Evolutionary conservation across 345 rosid genomes (phyloP).

Genomic region (Geranium rotundifolium): DNA sequence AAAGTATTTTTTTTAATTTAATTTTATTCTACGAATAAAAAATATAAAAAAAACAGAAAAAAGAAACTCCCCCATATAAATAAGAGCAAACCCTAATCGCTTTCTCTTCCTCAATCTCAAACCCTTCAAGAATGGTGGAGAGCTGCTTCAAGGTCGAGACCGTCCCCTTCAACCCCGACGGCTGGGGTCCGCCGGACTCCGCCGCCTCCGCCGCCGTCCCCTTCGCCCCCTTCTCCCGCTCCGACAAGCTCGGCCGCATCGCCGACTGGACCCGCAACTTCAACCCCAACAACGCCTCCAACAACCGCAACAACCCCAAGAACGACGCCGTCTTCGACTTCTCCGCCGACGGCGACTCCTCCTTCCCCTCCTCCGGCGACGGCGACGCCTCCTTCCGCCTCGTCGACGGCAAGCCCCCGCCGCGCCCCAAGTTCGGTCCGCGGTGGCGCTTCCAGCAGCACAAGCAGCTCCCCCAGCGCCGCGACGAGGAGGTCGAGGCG

Average conservation of each 20-base stretch:
- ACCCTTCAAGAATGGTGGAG: slow-evolving; percentile 13
- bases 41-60: no score
- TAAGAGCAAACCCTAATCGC: no score
- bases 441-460: slow-evolving; percentile 76
- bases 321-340: slow-evolving; percentile 66
- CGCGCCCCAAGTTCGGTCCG: slow-evolving; percentile 87
- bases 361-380: slow-evolving; percentile 41
- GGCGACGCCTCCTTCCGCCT: slow-evolving; percentile 82
- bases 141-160: slow-evolving; percentile 55
- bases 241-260: slow-evolving; percentile 86
- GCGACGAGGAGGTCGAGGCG: slow-evolving; percentile 93
- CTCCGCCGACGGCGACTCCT: slow-evolving; percentile 49
- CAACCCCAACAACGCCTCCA: slow-evolving; percentile 6
- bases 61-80: no score
- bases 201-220: slow-evolving; percentile 42
- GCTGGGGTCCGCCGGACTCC: slow-evolving; percentile 87
- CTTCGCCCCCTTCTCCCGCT: slow-evolving; percentile 75
- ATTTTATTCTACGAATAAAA: no score
- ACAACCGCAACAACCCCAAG: slow-evolving; percentile 20
- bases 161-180: slow-evolving; percentile 79
- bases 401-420: slow-evolving; percentile 82
- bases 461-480: slow-evolving; percentile 84
- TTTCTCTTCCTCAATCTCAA: not conserved
- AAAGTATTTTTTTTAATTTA: no score
- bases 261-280: slow-evolving; percentile 78